Evolutionary conservation across 2,329 filamentous ascomycete species (phyloP).

Genomic region (Cryphonectria japonica): DNA sequence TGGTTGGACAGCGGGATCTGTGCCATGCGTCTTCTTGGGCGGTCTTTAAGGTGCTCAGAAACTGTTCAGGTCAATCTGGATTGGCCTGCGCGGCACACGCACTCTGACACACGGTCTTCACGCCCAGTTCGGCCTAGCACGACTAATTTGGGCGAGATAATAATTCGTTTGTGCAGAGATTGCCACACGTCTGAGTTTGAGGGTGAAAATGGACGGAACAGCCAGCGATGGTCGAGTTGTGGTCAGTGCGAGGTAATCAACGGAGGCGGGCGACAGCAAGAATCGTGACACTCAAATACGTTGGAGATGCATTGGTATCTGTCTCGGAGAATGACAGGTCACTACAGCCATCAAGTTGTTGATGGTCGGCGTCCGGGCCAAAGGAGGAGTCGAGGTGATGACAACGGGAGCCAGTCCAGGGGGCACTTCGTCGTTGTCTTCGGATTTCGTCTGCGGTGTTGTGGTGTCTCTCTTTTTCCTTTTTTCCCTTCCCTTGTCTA

Average conservation of each 20-base stretch:
- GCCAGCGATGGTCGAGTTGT: constrained; percentile 54
- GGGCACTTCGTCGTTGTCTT: constrained; percentile 16
- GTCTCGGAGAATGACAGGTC: constrained; percentile 46
- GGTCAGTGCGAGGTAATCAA: constrained; percentile 59
- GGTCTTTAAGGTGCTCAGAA: constrained; percentile 57
- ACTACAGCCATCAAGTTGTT: constrained; percentile 31
- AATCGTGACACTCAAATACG: constrained; percentile 70
- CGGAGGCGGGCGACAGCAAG: constrained; percentile 59
- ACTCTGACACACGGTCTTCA: constrained; percentile 63
- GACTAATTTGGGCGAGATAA: constrained; percentile 71
- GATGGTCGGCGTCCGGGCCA: neutral
- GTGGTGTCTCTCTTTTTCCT: constrained; percentile 29
- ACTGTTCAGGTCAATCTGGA: constrained; percentile 68
- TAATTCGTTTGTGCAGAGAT: constrained; percentile 60
- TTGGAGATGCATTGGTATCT: constrained; percentile 70
- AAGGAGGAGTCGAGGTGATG: constrained; percentile 10
- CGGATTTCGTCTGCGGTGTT: constrained; percentile 26
- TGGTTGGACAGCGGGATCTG: constrained; percentile 68
- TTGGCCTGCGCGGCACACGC: constrained; percentile 63
- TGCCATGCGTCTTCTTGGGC: constrained; percentile 73
- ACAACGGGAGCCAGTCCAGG: neutral
- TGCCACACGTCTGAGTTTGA: constrained; percentile 61
- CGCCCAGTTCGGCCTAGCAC: constrained; percentile 65
- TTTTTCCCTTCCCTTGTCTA: neutral
- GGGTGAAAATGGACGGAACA: constrained; percentile 66